phyloP scores from a whole-genome alignment of 2,329 filamentous ascomycete species.

The Sclerotinia minor region DNA sequence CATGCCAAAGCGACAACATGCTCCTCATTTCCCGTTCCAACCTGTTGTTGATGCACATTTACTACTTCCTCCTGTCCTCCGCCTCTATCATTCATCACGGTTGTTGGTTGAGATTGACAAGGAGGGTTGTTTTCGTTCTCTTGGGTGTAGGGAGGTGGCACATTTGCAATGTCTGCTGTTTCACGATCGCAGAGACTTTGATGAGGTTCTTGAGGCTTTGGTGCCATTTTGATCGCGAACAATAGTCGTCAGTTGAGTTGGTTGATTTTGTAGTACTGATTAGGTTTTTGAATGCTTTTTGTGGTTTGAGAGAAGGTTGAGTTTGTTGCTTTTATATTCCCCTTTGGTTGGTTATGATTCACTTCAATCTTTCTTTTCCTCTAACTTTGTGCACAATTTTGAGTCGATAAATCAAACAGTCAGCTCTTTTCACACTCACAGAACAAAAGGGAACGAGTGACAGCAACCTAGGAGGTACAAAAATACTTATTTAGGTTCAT shows the following conservation, averaged over 20 bases:
- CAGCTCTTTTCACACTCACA: background rate
- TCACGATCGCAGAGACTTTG: constrained; percentile 18
- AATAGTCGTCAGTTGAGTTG: background rate
- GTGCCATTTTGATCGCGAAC: constrained; percentile 10
- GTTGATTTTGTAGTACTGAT: background rate
- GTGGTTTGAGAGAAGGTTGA: background rate
- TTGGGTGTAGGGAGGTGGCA: constrained; percentile 17
- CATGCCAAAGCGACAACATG: constrained; percentile 19
- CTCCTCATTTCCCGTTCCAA: background rate
- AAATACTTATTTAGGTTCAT: constrained; percentile 5
- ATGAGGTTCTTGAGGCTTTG: constrained; percentile 11
- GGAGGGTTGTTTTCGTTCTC: constrained; percentile 1
- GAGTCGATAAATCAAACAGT: background rate
- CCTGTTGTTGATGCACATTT: constrained; percentile 12
- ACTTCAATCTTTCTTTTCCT: background rate
- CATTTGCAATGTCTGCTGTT: constrained; percentile 18
- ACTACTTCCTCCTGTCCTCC: constrained; percentile 4
- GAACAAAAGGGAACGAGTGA: background rate
- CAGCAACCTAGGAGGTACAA: background rate
- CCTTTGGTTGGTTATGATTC: background rate
- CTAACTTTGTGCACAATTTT: background rate
- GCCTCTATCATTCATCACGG: background rate
- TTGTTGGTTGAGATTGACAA: constrained; percentile 1
- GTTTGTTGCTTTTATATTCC: background rate
- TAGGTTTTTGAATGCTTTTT: background rate